These are phyloP conservation scores for Ochromonas danica DNA, from an alignment of 108 stramenopile genomes.

Conservation along the genomic window DNA sequence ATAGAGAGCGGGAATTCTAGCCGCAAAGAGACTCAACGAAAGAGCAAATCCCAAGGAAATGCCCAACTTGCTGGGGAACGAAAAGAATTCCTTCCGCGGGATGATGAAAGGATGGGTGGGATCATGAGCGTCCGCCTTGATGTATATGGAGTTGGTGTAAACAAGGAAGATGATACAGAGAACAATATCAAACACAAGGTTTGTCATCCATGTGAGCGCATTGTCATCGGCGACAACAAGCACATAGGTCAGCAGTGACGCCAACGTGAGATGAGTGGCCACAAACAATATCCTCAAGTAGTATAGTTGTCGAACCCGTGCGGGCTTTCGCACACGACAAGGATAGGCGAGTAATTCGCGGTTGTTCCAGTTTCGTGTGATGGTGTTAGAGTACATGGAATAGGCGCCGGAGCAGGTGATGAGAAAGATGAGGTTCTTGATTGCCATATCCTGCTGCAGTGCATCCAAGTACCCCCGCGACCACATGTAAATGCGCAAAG, in stretches of 20 bases:
- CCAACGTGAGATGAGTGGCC: no score
- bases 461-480: constrained; percentile 2
- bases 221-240: no score
- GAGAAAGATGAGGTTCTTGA: constrained; percentile 26
- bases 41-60: neutral
- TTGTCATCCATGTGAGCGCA: constrained; percentile 3
- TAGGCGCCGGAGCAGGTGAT: neutral
- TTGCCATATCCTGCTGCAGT: constrained; percentile 31
- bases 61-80: neutral
- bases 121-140: neutral
- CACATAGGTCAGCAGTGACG: no score
- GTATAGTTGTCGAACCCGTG: neutral
- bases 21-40: neutral
- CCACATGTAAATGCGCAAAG: constrained; percentile 11
- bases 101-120: neutral
- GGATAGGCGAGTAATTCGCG: neutral
- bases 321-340: neutral
- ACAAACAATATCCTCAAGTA: no score
- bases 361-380: neutral
- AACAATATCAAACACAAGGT: constrained; percentile 11
- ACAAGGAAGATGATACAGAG: constrained; percentile 8
- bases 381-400: neutral
- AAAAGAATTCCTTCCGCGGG: neutral
- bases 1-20: constrained; percentile 23
- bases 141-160: neutral